Evolutionary conservation across 805 yeast species (phyloP), one percentile per base, ranked within the genome.

Genomic region (Hanseniaspora meyeri): DNA sequence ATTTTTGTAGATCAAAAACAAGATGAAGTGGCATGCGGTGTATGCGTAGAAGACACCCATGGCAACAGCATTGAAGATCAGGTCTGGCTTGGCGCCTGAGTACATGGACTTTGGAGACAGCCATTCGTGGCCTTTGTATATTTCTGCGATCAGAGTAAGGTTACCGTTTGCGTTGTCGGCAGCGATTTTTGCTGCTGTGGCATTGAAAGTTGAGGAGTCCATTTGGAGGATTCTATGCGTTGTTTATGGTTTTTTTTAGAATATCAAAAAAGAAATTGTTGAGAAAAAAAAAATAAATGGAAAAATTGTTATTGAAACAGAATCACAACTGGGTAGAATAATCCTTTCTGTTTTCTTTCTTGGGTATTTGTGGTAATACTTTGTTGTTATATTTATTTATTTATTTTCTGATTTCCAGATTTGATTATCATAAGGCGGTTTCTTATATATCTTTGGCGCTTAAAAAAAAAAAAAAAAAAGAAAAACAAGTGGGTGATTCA

Each of bases 21-120:
- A 62, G 1, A 60, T 62, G 1, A 74, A 58, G 49, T 83, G 84
- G 24, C 64, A 55, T 0, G 66, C 58, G 24, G 79, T 66, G 10
- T 77, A 66, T 0, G 82, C 31, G 4, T 75, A 79, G 73, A 81
- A 83, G 0, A 83, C 66, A 2, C 74, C 75, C 3, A 81, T 66
- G 62, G 83, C 78, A 0, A 81, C 77, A 14, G 74, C 56, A 64
- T 87, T 87, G 19, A 82, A 87, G 3, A 77, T 77, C 3, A 71
- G 60, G 48, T 74, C 72, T 3, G 90, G 89, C 27, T 63, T 62
- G 63, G 70, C 69, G 39, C 77, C 80, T 29, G 53, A 49, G 29
- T 55, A 55, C 54, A 55, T 45, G 6, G 56, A 40, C 2, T 37
- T 3, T 1, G 56, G 56, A 56, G 65, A 63, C 61, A 70, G 76